Base-by-base conservation (phyloP, 108 stramenopile genomes). In the Craspedostauros australis region DNA sequence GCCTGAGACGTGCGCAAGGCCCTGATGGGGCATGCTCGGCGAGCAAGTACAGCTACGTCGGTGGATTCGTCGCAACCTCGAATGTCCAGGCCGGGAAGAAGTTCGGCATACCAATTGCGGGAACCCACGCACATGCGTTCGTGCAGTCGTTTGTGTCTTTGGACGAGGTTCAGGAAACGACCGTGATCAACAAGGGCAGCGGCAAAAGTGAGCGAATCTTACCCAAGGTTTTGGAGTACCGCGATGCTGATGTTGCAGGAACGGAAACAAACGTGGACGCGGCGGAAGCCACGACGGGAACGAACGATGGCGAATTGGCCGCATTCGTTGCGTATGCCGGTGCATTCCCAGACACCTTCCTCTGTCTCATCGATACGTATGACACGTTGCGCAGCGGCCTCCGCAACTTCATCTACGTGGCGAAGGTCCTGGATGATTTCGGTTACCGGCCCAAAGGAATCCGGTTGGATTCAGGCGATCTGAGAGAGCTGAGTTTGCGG, bases 341-440 rank as follows among this genome's bases (percentile, higher is more conserved):
- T 36, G 86, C 96, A 33, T 98, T 96, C 58, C 99, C 99, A 6
- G 44, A 88, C 42, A 39, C 62, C 9, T 98, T 97, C 59, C 62
- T 99, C 9, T 96, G 95, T 41, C 82, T 99, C 18, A 76, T 99
- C 16, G 99, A 99, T 73, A 99, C 99, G 0, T 99, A 99, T 64
- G 94, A 96, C 54, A 96, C 97, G 3, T 73, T 99, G 4, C 52
- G 72, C 24, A 90, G 86, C 38, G 99, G 99, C 1, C 46, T 96
- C 34, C 77, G 80, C 1, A 99, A 99, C 73, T 99, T 98, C 66
- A 30, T 92, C 18, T 28, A 76, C 15, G 96, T 98, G 29, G 88
- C 96, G 2, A 51, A 91, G 55, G 97, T 77, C 1, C 75, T 99
- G 54, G 68, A 82, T 41, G 93, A 96, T 44, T 61, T 93, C 39